Conservation (phyloP, 768 basidiomycete species). For the Suillus plorans region DNA sequence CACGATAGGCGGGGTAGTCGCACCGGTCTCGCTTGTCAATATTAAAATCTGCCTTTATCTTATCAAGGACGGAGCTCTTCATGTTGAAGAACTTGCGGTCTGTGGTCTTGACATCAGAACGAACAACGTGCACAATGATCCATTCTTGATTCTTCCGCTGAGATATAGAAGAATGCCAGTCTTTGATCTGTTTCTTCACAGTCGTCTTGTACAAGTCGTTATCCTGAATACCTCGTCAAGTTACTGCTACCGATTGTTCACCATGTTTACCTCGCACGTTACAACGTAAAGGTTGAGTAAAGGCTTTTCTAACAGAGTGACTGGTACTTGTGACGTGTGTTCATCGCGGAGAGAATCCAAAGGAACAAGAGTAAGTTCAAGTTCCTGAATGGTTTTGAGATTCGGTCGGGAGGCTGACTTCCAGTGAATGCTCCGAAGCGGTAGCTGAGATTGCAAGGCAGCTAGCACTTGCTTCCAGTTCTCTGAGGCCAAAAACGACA, state of each 20-base stretch:
- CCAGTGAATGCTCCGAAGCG: slow-evolving; percentile 92
- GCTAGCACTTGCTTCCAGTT: slow-evolving; percentile 70
- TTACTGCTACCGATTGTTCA: slow-evolving; percentile 2
- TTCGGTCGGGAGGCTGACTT: slow-evolving; percentile 69
- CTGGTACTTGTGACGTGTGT: slow-evolving; percentile 71
- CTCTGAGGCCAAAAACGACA: slow-evolving; percentile 63
- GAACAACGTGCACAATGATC: slow-evolving; percentile 85
- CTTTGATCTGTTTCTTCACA: slow-evolving; percentile 84
- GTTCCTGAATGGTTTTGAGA: slow-evolving; percentile 84
- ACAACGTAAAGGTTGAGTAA: slow-evolving; percentile 85
- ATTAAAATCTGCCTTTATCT: slow-evolving; percentile 91
- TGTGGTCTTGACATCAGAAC: slow-evolving; percentile 61
- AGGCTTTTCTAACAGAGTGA: slow-evolving; percentile 81
- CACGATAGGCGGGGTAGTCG: slow-evolving; percentile 1
- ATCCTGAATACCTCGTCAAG: slow-evolving; percentile 40
- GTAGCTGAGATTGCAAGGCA: slow-evolving; percentile 69
- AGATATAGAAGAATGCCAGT: slow-evolving; percentile 75
- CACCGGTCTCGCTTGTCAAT: slow-evolving; percentile 84
- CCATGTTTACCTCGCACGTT: slow-evolving; percentile 73
- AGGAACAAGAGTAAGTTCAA: slow-evolving; percentile 72
- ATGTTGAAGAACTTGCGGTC: slow-evolving; percentile 77
- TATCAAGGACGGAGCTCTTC: slow-evolving; percentile 84
- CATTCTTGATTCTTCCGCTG: slow-evolving; percentile 87
- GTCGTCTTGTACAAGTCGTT: slow-evolving; percentile 73
- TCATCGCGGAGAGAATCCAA: slow-evolving; percentile 72